These are phyloP conservation scores for Eucalyptus rudis DNA, from an alignment of 345 rosid genomes.

Conservation along the genomic window DNA sequence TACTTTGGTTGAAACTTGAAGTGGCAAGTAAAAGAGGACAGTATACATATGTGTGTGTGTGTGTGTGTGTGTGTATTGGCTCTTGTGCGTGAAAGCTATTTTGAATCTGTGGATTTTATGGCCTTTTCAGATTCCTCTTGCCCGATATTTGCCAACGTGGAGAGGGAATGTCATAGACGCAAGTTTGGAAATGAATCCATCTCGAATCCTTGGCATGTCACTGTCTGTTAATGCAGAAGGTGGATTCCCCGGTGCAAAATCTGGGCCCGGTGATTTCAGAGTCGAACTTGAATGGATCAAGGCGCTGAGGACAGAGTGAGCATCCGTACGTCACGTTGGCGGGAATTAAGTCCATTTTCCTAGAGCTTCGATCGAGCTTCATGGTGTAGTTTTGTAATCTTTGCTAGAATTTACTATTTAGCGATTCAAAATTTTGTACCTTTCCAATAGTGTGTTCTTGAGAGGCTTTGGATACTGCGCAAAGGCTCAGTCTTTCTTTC, in stretches of 20 bases:
- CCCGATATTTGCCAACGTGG: conserved; percentile 77
- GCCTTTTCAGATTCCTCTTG: conserved; percentile 54
- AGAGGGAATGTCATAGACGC: conserved; percentile 85
- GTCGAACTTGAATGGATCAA: conserved; percentile 86
- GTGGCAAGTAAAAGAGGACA: not conserved
- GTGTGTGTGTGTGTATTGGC: not conserved
- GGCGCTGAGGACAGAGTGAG: conserved; percentile 28
- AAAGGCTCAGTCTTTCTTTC: not conserved
- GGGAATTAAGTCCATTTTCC: not conserved
- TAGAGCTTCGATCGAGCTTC: not conserved
- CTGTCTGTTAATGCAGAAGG: conserved; percentile 76
- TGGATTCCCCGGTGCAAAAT: conserved; percentile 49
- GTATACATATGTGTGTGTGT: not conserved
- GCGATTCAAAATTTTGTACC: not conserved
- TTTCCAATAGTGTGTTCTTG: not conserved
- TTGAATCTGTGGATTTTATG: not conserved
- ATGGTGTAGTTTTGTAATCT: not conserved
- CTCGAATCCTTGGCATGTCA: conserved; percentile 79
- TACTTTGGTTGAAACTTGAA: not conserved
- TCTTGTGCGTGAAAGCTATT: not conserved
- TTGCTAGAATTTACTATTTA: not conserved
- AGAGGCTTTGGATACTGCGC: not conserved
- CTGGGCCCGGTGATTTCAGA: conserved; percentile 74
- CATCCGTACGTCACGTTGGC: not conserved
- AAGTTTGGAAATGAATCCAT: conserved; percentile 72